Evolutionary conservation across 306 rosid genomes (phyloP).

Genomic region (Sesbania bispinosa): DNA sequence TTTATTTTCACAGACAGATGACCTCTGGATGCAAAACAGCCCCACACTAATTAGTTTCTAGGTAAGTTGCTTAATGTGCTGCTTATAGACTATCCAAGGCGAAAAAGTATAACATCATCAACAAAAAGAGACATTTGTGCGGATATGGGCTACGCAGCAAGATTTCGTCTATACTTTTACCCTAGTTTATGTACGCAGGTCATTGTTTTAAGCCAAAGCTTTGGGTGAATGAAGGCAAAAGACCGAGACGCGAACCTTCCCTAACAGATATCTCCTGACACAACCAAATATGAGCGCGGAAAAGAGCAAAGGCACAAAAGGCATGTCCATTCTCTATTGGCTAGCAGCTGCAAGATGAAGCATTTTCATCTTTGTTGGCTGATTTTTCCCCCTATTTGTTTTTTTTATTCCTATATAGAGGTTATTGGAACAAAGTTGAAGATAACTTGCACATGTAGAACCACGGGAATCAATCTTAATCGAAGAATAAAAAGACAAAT

Average conservation of each 20-base stretch:
- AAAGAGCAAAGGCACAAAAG: not conserved
- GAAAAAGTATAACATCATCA: too few relatives aligned
- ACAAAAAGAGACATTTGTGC: not conserved
- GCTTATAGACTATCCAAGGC: too few relatives aligned
- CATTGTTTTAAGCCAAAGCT: not conserved
- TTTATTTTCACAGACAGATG: constrained; percentile 1
- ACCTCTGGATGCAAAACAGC: not conserved
- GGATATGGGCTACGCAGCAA: not conserved
- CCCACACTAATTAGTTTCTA: not conserved
- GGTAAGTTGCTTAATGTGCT: not conserved
- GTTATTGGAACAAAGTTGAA: not conserved
- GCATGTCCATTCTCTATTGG: constrained; percentile 3
- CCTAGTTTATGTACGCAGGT: not conserved
- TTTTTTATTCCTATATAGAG: not conserved
- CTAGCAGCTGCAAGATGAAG: not conserved
- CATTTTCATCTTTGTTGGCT: not conserved
- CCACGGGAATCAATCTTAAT: constrained; percentile 16
- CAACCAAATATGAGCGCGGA: not conserved
- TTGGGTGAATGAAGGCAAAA: not conserved
- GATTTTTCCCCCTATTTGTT: not conserved
- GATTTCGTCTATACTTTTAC: too few relatives aligned
- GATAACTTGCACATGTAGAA: not conserved
- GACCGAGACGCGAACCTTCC: constrained; percentile 6
- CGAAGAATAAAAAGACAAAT: not conserved
- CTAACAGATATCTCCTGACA: not conserved